Base-by-base conservation (phyloP, 2,329 filamentous ascomycete genomes). In the Xylaria digitata region DNA sequence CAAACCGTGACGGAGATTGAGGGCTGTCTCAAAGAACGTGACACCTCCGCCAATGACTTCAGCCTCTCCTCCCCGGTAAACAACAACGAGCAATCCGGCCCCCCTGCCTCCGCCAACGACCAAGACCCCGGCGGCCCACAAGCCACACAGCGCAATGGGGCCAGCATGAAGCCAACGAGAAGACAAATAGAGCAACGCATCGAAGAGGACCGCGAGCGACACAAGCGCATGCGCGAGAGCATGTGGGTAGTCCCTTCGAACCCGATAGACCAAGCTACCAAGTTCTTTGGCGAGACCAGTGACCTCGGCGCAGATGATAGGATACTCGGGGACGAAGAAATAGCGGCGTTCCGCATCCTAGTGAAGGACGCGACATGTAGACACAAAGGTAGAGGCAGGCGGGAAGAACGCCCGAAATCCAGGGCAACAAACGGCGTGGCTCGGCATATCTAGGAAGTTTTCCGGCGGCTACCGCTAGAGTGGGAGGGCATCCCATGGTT, bases 111-210 rank as follows among this genome's bases (percentile, higher is more conserved):
- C 34, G 21, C 46, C 15, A 42, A 61, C 63, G 76, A 81, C 23
- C 81, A 67, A 78, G 79, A 65, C 40, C 6, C 78, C 80, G n/a
- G 74, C 79, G 19, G 74, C 11, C 26, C 68, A 50, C 62, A 69
- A 23, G 6, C 79, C 73, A 32, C 65, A 21, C 68, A 68, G 30
- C 66, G 76, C 74, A 65, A 75, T 70, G 52, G 76, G 70, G 65
- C 74, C 30, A 70, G 69, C 40, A 70, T 77, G 8, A 63, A 63
- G 78, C 96, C 58, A 93, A 97, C 75, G 23, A 96, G 95, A 80
- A 87, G 91, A 63, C 92, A 97, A 80, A 92, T 97, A 60, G 94
- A 98, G 81, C 94, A 98, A 82, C 86, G 96, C 46, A 97, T 99
- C 70, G 96, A 99, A 74, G 96, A 99, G 80, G 96, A 99, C 79